phyloP scores from a whole-genome alignment of 1,284 basidiomycete genomes.

The Papiliotrema nemorosa region DNA sequence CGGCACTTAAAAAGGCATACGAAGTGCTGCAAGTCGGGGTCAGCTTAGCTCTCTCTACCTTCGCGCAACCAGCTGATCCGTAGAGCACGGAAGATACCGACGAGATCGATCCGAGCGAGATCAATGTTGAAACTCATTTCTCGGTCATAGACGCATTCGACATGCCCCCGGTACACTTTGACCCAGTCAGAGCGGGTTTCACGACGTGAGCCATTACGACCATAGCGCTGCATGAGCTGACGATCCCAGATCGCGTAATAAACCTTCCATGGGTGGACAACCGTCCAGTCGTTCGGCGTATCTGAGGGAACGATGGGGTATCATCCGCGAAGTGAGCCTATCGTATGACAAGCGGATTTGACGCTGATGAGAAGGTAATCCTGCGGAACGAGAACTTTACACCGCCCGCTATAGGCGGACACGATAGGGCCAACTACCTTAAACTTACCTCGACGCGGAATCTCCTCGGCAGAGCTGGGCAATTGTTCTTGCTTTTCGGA shows the following conservation, averaged over 20 bases:
- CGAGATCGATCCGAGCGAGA: constrained; percentile 55
- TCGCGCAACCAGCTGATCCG: neutral
- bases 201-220: constrained; percentile 10
- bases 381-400: constrained; percentile 94
- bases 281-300: constrained; percentile 73
- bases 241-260: constrained; percentile 48
- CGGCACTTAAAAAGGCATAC: constrained; percentile 73
- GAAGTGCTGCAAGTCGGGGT: constrained; percentile 72
- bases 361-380: constrained; percentile 53
- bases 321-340: constrained; percentile 70
- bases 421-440: constrained; percentile 75
- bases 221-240: neutral
- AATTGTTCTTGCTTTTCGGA: constrained; percentile 89
- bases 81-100: constrained; percentile 53
- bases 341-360: neutral
- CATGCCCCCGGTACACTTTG: constrained; percentile 91
- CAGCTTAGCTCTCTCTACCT: constrained; percentile 4
- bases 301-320: constrained; percentile 74
- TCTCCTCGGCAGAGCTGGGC: constrained; percentile 81
- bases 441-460: constrained; percentile 96
- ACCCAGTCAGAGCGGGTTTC: constrained; percentile 59
- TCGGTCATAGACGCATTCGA: constrained; percentile 85
- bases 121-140: constrained; percentile 82
- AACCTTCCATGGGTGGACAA: constrained; percentile 68
- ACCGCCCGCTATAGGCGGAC: constrained; percentile 82